Percentiles rank a stretch among this genome's conserved stretches.
These are phyloP conservation scores for Discostella pseudostelligera DNA, from an alignment of 108 stramenopile genomes.

Conservation along the genomic window DNA sequence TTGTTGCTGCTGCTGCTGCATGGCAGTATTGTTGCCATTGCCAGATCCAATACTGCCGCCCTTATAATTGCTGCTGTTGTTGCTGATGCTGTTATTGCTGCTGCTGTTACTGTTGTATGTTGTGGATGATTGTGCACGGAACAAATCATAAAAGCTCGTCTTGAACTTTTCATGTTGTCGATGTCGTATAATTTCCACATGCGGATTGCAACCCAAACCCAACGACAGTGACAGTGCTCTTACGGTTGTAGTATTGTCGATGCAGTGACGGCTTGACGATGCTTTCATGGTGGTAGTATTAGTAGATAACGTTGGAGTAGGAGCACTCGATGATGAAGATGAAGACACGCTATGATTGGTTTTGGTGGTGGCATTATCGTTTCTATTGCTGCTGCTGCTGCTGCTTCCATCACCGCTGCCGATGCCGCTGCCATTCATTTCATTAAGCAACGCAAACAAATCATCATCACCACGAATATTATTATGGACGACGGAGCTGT, in stretches of 20 bases:
- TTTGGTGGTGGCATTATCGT: neutral
- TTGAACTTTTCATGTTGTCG: slow-evolving; percentile 75
- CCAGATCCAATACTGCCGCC: neutral
- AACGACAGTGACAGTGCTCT: too few relatives aligned
- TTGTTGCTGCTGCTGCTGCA: neutral
- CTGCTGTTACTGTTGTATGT: neutral
- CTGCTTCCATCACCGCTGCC: too few relatives aligned
- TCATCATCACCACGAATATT: slow-evolving; percentile 44
- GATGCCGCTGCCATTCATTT: slow-evolving; percentile 25
- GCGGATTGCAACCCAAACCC: slow-evolving; percentile 52
- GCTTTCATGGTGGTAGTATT: slow-evolving; percentile 33
- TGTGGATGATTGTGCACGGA: slow-evolving; percentile 19
- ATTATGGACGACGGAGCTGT: neutral
- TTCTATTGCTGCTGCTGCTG: neutral
- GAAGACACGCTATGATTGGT: neutral
- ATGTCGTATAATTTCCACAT: slow-evolving; percentile 67
- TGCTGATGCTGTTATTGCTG: neutral
- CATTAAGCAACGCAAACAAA: slow-evolving; percentile 40
- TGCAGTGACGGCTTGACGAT: neutral
- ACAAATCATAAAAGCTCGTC: slow-evolving; percentile 41
- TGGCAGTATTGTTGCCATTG: slow-evolving; percentile 14
- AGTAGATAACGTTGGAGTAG: slow-evolving; percentile 40
- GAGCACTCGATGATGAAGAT: slow-evolving; percentile 2
- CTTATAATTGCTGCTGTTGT: neutral
- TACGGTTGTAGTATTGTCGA: neutral